Evolutionary conservation across 257 asterid genomes (phyloP).

Genomic region (Scutellaria barbata): DNA sequence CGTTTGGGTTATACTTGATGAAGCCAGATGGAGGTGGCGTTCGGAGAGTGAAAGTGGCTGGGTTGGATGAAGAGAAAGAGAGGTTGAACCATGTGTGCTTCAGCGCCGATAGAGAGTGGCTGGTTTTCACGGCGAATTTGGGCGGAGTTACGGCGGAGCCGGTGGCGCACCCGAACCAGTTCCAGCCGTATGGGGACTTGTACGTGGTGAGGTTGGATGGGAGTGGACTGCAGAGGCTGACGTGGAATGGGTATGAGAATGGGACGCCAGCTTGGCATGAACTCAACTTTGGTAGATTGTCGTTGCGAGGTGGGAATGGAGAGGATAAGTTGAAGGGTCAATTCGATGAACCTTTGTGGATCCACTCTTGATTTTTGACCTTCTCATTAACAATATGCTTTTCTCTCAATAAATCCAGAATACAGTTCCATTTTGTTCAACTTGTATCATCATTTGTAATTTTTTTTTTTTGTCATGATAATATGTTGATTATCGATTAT

Average conservation of each 20-base stretch:
- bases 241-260: conserved; percentile 79
- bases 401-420: no score
- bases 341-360: conserved; percentile 74
- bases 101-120: conserved; percentile 76
- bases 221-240: conserved; percentile 68
- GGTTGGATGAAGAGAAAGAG: conserved; percentile 55
- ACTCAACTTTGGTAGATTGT: conserved; percentile 25
- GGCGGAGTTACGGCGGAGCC: conserved; percentile 78
- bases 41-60: conserved; percentile 54
- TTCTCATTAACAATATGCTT: no score
- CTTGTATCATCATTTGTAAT: no score
- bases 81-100: conserved; percentile 86
- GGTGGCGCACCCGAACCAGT: conserved; percentile 77
- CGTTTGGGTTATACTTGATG: conserved; percentile 63
- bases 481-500: no score
- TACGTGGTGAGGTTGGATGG: conserved; percentile 75
- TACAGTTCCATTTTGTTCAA: no score
- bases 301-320: conserved; percentile 35
- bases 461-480: no score
- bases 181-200: conserved; percentile 86
- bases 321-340: conserved; percentile 57
- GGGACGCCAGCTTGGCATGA: conserved; percentile 79
- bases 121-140: conserved; percentile 70
- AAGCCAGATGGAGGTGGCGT: conserved; percentile 62
- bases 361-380: conserved; percentile 36